Evolutionary conservation across 257 asterid species (phyloP).

Genomic region (Plantago elongata): DNA sequence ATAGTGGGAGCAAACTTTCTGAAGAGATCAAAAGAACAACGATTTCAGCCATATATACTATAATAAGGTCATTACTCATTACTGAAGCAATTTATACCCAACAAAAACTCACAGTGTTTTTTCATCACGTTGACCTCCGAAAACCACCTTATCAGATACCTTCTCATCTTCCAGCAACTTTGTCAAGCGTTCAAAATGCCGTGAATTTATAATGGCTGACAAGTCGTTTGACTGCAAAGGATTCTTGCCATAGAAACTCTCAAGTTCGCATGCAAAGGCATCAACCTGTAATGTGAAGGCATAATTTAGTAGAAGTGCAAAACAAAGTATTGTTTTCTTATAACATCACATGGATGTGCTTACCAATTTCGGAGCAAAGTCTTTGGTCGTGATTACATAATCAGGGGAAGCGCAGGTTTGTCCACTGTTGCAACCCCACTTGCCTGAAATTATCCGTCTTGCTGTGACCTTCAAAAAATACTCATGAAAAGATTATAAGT

Average conservation of each 20-base stretch:
- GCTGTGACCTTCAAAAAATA: conserved; percentile 51
- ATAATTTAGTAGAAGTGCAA: conserved; percentile 15
- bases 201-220: conserved; percentile 63
- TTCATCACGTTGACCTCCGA: conserved; percentile 79
- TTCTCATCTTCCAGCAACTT: conserved; percentile 70
- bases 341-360: conserved; percentile 11
- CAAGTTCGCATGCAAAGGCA: conserved; percentile 57
- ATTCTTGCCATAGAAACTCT: conserved; percentile 70
- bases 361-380: conserved; percentile 62
- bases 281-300: conserved; percentile 35
- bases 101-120: conserved; percentile 53
- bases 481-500: no score
- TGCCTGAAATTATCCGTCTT: conserved; percentile 75
- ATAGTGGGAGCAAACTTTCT: conserved; percentile 83
- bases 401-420: conserved; percentile 91
- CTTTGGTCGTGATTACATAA: conserved; percentile 69
- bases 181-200: conserved; percentile 61
- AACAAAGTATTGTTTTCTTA: not conserved
- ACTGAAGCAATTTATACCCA: conserved; percentile 5
- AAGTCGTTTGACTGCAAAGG: conserved; percentile 67
- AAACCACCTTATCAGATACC: conserved; percentile 61
- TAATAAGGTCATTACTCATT: not conserved
- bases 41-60: conserved; percentile 2
- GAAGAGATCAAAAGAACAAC: conserved; percentile 17
- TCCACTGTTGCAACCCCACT: conserved; percentile 93